phyloP scores from a whole-genome alignment of 2,329 filamentous ascomycete genomes.

The Periconia sp. region DNA sequence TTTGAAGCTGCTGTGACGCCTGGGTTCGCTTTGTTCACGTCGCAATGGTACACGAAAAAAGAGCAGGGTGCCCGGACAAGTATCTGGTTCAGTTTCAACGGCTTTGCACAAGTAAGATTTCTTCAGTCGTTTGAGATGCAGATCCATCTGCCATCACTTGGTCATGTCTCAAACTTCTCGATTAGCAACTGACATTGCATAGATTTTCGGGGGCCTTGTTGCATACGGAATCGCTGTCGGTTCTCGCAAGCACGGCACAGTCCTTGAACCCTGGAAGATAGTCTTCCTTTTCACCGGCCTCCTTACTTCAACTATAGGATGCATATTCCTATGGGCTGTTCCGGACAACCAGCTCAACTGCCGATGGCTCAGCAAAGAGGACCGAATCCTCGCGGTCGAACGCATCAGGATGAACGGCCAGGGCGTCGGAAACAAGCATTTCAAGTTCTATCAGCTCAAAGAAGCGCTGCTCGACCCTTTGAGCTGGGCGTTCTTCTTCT shows the following conservation, averaged over 20 bases:
- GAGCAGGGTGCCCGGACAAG: slow-evolving; percentile 69
- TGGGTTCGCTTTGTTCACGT: slow-evolving; percentile 71
- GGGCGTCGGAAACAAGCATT: slow-evolving; percentile 73
- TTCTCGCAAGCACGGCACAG: slow-evolving; percentile 59
- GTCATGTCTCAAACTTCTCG: too few species aligned
- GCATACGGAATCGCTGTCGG: slow-evolving; percentile 69
- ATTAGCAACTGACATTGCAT: background rate
- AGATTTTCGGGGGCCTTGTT: slow-evolving; percentile 67
- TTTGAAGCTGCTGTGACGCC: slow-evolving; percentile 74
- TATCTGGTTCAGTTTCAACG: slow-evolving; percentile 74
- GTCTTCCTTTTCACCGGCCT: slow-evolving; percentile 55
- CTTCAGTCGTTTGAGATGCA: too few species aligned
- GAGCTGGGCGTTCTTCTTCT: slow-evolving; percentile 66
- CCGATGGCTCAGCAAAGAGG: slow-evolving; percentile 68
- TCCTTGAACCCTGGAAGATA: slow-evolving; percentile 71
- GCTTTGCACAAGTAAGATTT: slow-evolving; percentile 56
- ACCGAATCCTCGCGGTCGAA: slow-evolving; percentile 72
- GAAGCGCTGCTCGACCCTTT: slow-evolving; percentile 64
- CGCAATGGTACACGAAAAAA: slow-evolving; percentile 74
- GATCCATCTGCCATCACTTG: too few species aligned
- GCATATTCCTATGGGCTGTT: slow-evolving; percentile 54
- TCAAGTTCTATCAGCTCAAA: slow-evolving; percentile 70
- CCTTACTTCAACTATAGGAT: slow-evolving; percentile 48
- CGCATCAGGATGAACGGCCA: slow-evolving; percentile 77
- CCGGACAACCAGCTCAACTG: slow-evolving; percentile 68